Evolutionary conservation across 164 flowering plant genomes (phyloP), one percentile per base, ranked within the genome.

Genomic region (Macadamia integrifolia): DNA sequence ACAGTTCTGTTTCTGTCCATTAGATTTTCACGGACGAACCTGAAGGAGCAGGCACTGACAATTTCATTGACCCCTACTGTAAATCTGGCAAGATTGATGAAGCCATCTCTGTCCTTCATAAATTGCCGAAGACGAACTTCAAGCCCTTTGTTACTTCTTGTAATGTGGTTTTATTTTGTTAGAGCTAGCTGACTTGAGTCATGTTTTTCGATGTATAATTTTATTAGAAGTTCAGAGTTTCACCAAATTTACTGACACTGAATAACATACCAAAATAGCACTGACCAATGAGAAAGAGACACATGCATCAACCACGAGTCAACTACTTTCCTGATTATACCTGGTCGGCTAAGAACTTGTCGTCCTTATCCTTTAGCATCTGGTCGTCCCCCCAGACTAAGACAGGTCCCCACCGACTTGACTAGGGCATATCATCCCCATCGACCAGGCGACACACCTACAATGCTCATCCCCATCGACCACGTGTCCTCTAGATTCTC

Each of bases 21-120:
- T 58, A 55, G 13, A 55, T 66, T 66, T 66, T 62, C 44, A 53
- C 6, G n/a, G 69, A 66, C 10, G 67, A 65, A 29, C 48, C 40
- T 56, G 13, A 40, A 53, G 8, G 32, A 40, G 3, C 56, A 2
- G 46, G 40, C 32, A 1, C 58, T 8, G 55, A 69, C 32, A 48
- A 59, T 43, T 48, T 64, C 68, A 70, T 70, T 53, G 53, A 52
- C 18, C 61, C 40, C 42, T 66, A 61, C 29, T 72, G 74, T 42
- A 50, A 66, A 6, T 53, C 74, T 14, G 74, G 69, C 48, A 71
- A 46, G 74, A 12, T 71, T 31, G 65, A 59, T 6, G 69, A 71
- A 46, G 74, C 74, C 0, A 40, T 65, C 18, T 23, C 58, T 14
- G 12, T 71, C 7, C 58, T 71, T 42, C 40, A 15, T 23, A 44